Evolutionary conservation across 768 basidiomycete genomes (phyloP).

Genomic region (Steccherinum ochraceum): DNA sequence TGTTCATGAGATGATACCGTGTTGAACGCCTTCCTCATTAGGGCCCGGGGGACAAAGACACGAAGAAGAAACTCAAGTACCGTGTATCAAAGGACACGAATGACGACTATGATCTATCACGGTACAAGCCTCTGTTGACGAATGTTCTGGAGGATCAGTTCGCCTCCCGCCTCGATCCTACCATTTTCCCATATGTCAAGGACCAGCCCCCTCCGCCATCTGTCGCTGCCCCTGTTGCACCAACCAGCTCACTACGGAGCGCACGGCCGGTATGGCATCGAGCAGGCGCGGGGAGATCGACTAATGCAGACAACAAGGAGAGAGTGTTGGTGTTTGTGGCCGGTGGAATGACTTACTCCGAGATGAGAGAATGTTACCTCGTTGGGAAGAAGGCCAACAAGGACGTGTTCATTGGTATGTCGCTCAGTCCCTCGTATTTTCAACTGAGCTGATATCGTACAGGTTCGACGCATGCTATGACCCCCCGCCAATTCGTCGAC

Average conservation of each 20-base stretch:
- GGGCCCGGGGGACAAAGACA: conserved; percentile 73
- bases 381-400: conserved; percentile 70
- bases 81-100: conserved; percentile 43
- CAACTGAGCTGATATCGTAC: not conserved
- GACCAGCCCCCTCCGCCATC: conserved; percentile 55
- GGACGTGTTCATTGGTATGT: conserved; percentile 86
- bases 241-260: conserved; percentile 65
- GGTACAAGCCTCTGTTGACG: conserved; percentile 81
- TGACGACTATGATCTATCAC: conserved; percentile 97
- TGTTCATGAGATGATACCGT: not conserved
- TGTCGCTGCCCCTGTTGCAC: conserved; percentile 45
- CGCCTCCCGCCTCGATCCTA: conserved; percentile 67
- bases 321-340: conserved; percentile 86
- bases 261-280: conserved; percentile 89
- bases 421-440: no score
- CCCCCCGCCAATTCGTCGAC: conserved; percentile 78
- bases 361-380: conserved; percentile 84
- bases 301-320: conserved; percentile 52
- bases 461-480: conserved; percentile 89
- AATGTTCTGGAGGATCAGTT: conserved; percentile 86
- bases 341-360: conserved; percentile 95
- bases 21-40: conserved; percentile 22
- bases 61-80: conserved; percentile 68
- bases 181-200: conserved; percentile 84
- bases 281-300: conserved; percentile 48